phyloP scores from a whole-genome alignment of 768 basidiomycete species.

The Amanita subjunquillea region DNA sequence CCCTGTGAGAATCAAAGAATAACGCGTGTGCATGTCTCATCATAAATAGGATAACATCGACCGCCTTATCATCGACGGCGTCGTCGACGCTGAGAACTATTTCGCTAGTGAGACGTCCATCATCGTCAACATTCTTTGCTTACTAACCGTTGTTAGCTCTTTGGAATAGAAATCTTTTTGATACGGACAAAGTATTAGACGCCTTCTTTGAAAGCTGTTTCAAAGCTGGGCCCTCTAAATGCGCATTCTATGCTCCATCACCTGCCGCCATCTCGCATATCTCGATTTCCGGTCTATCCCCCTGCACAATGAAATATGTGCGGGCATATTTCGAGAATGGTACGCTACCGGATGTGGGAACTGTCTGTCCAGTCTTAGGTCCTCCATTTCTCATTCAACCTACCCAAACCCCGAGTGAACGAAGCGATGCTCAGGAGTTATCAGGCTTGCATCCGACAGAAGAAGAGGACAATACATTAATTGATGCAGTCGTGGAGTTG shows the following conservation, averaged over 20 bases:
- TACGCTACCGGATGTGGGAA: constrained; percentile 10
- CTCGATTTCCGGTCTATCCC: constrained; percentile 9
- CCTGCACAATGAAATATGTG: constrained; percentile 10
- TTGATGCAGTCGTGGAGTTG: background rate
- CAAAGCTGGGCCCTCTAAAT: constrained; percentile 23
- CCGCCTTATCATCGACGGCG: constrained; percentile 23
- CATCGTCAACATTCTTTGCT: background rate
- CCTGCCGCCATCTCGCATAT: constrained; percentile 18
- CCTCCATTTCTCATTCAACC: background rate
- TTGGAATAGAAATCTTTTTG: constrained; percentile 27
- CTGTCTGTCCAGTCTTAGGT: constrained; percentile 9
- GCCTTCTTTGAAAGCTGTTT: constrained; percentile 26
- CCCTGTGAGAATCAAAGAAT: constrained; percentile 10
- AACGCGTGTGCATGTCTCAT: background rate
- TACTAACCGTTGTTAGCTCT: constrained; percentile 13
- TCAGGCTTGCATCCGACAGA: background rate
- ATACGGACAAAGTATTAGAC: constrained; percentile 25
- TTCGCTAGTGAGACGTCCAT: constrained; percentile 10
- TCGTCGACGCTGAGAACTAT: constrained; percentile 17
- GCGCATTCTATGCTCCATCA: constrained; percentile 28
- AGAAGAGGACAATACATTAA: background rate
- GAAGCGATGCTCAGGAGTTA: too few relatives aligned
- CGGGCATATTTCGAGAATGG: constrained; percentile 12
- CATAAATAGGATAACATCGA: constrained; percentile 16
- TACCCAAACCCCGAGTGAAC: background rate